Percentiles rank a stretch among this genome's conserved stretches.
These are phyloP conservation scores for Paramecium pentaurelia DNA, from an alignment of 73 alveolate species.

Conservation along the genomic window DNA sequence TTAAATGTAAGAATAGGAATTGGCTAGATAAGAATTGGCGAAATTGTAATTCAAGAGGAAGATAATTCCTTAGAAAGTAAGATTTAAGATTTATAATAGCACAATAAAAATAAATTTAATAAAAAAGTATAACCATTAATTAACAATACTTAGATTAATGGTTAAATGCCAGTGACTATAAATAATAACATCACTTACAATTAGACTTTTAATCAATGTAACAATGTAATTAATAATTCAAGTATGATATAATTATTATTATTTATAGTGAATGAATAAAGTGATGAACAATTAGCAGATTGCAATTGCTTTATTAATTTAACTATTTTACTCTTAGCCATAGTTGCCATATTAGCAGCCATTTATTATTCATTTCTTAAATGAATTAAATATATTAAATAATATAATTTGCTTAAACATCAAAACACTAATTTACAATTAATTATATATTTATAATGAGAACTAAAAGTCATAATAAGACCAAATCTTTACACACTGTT, in stretches of 20 bases:
- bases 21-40: constrained; percentile 30
- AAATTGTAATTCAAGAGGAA: constrained; percentile 10
- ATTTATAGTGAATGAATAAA: not conserved
- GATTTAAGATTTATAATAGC: not conserved
- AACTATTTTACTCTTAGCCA: not conserved
- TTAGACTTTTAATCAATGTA: not conserved
- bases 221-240: not conserved
- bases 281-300: not conserved
- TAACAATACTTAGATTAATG: not conserved
- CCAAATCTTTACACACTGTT: not conserved
- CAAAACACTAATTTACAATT: not conserved
- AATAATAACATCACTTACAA: not conserved
- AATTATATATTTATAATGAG: not conserved
- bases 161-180: not conserved
- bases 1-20: not conserved
- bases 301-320: constrained; percentile 4
- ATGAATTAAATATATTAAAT: not conserved
- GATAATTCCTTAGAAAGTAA: not conserved
- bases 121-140: not conserved
- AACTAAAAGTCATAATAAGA: not conserved
- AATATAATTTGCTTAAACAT: not conserved
- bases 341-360: not conserved
- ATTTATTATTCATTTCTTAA: not conserved
- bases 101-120: not conserved
- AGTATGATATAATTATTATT: not conserved